A percentile compares a stretch with the other conserved stretches of the same genome.
Evolutionary conservation across 768 basidiomycete genomes (phyloP).

Genomic region (Kwoniella sp.): DNA sequence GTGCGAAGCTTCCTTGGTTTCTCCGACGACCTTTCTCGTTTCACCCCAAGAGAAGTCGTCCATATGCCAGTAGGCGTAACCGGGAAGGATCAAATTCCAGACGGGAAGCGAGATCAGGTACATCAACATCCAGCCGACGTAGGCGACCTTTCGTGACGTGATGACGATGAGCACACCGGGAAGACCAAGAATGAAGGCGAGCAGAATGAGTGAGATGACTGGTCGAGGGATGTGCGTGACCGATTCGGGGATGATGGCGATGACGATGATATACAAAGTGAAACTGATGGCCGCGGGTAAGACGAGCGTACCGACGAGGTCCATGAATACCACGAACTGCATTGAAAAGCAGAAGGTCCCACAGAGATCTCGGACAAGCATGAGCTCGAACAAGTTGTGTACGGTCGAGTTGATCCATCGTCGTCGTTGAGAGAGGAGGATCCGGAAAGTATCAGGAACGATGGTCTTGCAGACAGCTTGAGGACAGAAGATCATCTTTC

Average conservation of each 20-base stretch:
- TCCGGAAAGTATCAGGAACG: constrained; percentile 92
- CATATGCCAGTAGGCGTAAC: constrained; percentile 98
- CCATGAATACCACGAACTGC: constrained; percentile 99
- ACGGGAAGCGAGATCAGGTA: constrained; percentile 90
- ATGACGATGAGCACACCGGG: constrained; percentile 94
- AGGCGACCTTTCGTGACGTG: constrained; percentile 89
- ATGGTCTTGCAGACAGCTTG: constrained; percentile 99
- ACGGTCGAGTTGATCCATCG: constrained; percentile 99
- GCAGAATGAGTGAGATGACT: constrained; percentile 80
- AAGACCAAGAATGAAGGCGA: constrained; percentile 92
- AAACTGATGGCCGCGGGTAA: constrained; percentile 96
- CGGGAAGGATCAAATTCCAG: constrained; percentile 95
- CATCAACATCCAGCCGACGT: constrained; percentile 95
- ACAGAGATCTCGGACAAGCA: constrained; percentile 95
- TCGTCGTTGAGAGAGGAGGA: constrained; percentile 91
- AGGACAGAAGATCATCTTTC: constrained; percentile 98
- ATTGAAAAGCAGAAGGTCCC: constrained; percentile 99
- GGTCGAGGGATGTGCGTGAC: constrained; percentile 63
- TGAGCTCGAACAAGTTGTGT: constrained; percentile 92
- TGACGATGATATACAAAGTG: constrained; percentile 88
- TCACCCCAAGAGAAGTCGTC: constrained; percentile 84
- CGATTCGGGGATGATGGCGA: constrained; percentile 74
- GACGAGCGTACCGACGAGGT: constrained; percentile 91
- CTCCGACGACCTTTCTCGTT: constrained; percentile 78
- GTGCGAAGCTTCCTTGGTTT: constrained; percentile 66